phyloP scores from a whole-genome alignment of 2,329 filamentous ascomycete genomes.

The Scytalidium lignicola region DNA sequence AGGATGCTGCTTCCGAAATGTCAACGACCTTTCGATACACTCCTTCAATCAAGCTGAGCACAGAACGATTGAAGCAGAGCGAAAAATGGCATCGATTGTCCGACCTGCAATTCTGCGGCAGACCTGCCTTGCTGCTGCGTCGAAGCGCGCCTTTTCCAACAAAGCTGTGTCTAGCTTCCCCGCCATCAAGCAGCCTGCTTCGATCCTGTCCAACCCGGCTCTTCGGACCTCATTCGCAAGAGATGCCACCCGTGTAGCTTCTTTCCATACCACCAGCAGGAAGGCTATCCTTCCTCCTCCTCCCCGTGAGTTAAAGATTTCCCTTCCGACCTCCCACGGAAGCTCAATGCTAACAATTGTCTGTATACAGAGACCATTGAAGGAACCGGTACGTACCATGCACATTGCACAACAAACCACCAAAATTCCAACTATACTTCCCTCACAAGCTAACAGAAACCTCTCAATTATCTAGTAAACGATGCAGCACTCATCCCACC shows the following conservation, averaged over 20 bases:
- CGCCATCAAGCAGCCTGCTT: conserved; percentile 25
- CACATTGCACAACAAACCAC: no score
- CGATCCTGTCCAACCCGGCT: conserved; percentile 18
- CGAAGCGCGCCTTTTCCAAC: conserved; percentile 39
- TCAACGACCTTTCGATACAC: conserved; percentile 4
- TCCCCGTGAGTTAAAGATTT: conserved; percentile 61
- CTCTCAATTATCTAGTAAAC: conserved; percentile 58
- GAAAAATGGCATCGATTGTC: conserved; percentile 46
- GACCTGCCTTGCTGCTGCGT: conserved; percentile 33
- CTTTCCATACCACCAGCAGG: conserved; percentile 81
- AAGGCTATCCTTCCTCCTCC: conserved; percentile 74
- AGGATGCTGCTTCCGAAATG: conserved; percentile 10
- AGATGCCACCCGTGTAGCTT: conserved; percentile 52
- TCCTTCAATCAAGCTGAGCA: conserved; percentile 2
- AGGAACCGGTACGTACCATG: conserved; percentile 59
- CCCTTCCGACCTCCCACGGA: neutral
- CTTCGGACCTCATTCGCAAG: conserved; percentile 32
- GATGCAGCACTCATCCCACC: conserved; percentile 73
- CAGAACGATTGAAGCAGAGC: conserved; percentile 11
- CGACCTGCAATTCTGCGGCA: conserved; percentile 45
- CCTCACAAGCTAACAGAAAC: no score
- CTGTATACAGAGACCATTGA: conserved; percentile 59
- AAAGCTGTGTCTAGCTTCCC: conserved; percentile 28
- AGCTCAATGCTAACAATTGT: conserved; percentile 36
- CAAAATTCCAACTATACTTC: no score